phyloP scores from a whole-genome alignment of 1,284 basidiomycete genomes.

The Sutorius eximius region DNA sequence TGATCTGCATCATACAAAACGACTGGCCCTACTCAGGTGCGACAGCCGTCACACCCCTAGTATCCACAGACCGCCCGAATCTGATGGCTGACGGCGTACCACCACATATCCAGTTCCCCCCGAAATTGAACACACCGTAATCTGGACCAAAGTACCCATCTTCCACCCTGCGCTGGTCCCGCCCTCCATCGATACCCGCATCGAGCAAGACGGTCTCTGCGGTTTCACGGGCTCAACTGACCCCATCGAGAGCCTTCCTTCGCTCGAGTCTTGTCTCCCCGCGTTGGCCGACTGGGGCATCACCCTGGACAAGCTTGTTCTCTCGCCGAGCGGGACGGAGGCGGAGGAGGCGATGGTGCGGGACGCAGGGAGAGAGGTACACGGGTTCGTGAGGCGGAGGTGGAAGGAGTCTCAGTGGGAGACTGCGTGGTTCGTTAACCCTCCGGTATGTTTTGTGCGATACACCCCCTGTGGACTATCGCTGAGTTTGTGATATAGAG shows the following conservation, averaged over 20 bases:
- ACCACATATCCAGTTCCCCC: constrained; percentile 53
- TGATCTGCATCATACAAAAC: constrained; percentile 73
- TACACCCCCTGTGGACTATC: not conserved
- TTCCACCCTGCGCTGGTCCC: constrained; percentile 54
- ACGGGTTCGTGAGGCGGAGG: constrained; percentile 56
- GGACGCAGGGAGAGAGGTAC: constrained; percentile 56
- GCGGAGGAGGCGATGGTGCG: constrained; percentile 55
- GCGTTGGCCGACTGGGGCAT: constrained; percentile 68
- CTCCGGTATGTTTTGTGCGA: constrained; percentile 53
- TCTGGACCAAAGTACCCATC: constrained; percentile 75
- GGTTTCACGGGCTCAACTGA: constrained; percentile 82
- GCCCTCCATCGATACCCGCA: constrained; percentile 46
- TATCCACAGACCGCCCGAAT: not conserved
- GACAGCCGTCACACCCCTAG: not conserved
- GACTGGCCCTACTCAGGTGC: constrained; percentile 83
- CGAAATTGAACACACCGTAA: constrained; percentile 70
- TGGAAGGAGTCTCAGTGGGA: constrained; percentile 76
- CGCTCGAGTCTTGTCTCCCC: constrained; percentile 57
- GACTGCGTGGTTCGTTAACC: constrained; percentile 85
- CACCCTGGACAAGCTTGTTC: constrained; percentile 55
- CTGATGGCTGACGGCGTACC: constrained; percentile 1
- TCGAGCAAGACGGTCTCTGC: constrained; percentile 67
- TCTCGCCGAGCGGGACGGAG: constrained; percentile 43
- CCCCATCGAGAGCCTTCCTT: constrained; percentile 57
- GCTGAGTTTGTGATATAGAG: constrained; percentile 43